Conservation (phyloP, 352 stramenopile genomes). For the Phytophthora crassamura region DNA sequence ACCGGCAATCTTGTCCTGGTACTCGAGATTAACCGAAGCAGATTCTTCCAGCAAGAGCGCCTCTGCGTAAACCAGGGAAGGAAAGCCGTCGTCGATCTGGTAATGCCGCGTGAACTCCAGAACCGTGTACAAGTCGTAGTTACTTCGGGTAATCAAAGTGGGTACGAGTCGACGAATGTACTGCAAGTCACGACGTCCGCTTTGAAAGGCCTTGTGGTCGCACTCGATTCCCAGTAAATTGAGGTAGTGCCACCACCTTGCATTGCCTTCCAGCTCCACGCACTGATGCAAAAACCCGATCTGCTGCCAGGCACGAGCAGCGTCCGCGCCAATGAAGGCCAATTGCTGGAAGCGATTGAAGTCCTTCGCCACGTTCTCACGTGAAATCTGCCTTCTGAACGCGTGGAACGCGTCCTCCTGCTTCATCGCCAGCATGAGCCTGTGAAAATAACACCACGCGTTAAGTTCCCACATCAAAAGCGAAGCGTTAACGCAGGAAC, state of each 20-base stretch:
- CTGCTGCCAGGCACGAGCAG: conserved; percentile 79
- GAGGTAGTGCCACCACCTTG: conserved; percentile 85
- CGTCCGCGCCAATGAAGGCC: conserved; percentile 73
- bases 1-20: conserved; percentile 79
- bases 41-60: conserved; percentile 55
- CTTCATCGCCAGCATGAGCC: conserved; percentile 80
- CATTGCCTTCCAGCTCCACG: conserved; percentile 82
- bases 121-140: conserved; percentile 83
- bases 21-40: conserved; percentile 45
- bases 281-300: conserved; percentile 86
- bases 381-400: conserved; percentile 79
- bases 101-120: conserved; percentile 86
- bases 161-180: conserved; percentile 77
- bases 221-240: conserved; percentile 80
- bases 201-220: conserved; percentile 81
- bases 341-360: conserved; percentile 83
- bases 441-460: conserved; percentile 20
- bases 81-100: conserved; percentile 81
- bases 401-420: conserved; percentile 73
- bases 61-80: conserved; percentile 76
- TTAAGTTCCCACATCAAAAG: conserved; percentile 1
- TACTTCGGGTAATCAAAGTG: conserved; percentile 66
- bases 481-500: conserved; percentile 1
- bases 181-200: conserved; percentile 64
- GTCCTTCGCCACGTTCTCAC: conserved; percentile 85